These are phyloP conservation scores for Emergomyces pasteurianus DNA, from an alignment of 2,329 filamentous ascomycete genomes.

Conservation along the genomic window DNA sequence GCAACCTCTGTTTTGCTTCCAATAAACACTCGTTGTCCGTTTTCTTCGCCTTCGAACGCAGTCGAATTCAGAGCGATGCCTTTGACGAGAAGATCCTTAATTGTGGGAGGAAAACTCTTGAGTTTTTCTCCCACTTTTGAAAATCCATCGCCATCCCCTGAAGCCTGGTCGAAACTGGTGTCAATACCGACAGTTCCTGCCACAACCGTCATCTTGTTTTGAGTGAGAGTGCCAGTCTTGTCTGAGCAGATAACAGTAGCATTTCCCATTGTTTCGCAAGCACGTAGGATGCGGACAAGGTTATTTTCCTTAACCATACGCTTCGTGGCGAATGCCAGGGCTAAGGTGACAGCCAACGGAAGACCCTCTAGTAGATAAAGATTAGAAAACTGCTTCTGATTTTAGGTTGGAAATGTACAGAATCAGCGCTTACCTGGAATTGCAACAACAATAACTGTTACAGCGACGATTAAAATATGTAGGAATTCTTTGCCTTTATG, in stretches of 20 bases:
- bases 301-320: constrained; percentile 70
- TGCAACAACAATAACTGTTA: constrained; percentile 69
- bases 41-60: constrained; percentile 63
- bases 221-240: constrained; percentile 63
- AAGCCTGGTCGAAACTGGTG: constrained; percentile 41
- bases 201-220: constrained; percentile 67
- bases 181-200: constrained; percentile 54
- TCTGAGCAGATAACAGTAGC: constrained; percentile 71
- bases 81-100: constrained; percentile 28
- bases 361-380: constrained; percentile 47
- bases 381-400: neutral
- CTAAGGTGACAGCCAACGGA: constrained; percentile 64
- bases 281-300: constrained; percentile 61
- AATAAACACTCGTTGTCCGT: constrained; percentile 52
- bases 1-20: constrained; percentile 71
- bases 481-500: constrained; percentile 69
- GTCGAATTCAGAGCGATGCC: constrained; percentile 47
- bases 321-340: constrained; percentile 64
- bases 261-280: constrained; percentile 73
- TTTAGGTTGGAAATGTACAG: neutral
- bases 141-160: constrained; percentile 9
- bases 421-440: constrained; percentile 41
- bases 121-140: constrained; percentile 18
- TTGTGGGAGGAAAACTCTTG: constrained; percentile 20
- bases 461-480: constrained; percentile 64